phyloP scores from a whole-genome alignment of 331 rosid species.

The Saraca asoca region DNA sequence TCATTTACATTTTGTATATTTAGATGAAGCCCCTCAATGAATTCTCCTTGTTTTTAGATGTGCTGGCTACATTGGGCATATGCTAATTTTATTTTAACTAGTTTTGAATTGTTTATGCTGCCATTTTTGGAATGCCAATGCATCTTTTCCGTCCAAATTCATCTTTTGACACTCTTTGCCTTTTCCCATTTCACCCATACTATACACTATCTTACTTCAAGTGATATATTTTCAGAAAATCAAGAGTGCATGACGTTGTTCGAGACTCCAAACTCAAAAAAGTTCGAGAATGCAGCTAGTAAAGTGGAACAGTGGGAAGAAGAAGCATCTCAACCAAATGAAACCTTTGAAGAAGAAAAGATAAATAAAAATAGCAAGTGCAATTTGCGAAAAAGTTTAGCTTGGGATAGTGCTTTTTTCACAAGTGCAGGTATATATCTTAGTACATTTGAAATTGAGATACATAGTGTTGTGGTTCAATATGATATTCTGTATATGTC shows the following conservation, averaged over 20 bases:
- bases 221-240: slow-evolving; percentile 41
- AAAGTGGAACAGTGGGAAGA: slow-evolving; percentile 50
- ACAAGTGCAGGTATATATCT: slow-evolving; percentile 49
- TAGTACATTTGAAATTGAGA: too few relatives aligned
- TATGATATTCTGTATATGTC: too few relatives aligned
- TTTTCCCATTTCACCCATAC: neutral
- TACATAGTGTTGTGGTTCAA: too few relatives aligned
- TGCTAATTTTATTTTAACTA: too few relatives aligned
- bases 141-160: too few relatives aligned
- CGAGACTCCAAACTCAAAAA: slow-evolving; percentile 48
- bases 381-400: slow-evolving; percentile 55
- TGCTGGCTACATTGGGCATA: too few relatives aligned
- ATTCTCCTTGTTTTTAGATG: too few relatives aligned
- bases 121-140: too few relatives aligned
- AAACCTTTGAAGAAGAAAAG: slow-evolving; percentile 41
- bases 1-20: too few relatives aligned
- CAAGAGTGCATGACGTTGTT: slow-evolving; percentile 42
- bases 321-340: slow-evolving; percentile 48
- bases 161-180: neutral
- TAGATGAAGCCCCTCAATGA: too few relatives aligned
- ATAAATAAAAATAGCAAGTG: slow-evolving; percentile 11
- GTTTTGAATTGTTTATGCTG: too few relatives aligned
- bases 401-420: slow-evolving; percentile 70
- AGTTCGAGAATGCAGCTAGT: slow-evolving; percentile 54
- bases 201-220: neutral